Conservation (phyloP, 306 rosid species). For the Betula pendula region DNA sequence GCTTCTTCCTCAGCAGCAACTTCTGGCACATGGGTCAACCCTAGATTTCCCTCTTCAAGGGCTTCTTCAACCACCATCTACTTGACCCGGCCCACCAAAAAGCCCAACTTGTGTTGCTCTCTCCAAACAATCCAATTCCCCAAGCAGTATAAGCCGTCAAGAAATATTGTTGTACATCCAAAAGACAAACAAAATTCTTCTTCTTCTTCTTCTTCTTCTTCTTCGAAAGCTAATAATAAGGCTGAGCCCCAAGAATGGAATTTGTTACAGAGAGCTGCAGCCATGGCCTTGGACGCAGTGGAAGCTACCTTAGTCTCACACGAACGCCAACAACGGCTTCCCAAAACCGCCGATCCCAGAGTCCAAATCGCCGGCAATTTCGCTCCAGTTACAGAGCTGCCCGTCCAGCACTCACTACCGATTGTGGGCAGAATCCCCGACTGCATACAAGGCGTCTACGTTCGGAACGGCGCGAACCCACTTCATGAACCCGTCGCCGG, state of each 20-base stretch:
- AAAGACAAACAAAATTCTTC: background rate
- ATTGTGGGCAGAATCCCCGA: conserved; percentile 67
- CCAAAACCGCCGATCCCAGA: conserved; percentile 84
- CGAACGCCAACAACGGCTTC: conserved; percentile 64
- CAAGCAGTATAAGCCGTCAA: conserved; percentile 34
- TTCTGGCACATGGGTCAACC: conserved; percentile 34
- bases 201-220: background rate
- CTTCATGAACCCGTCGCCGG: conserved; percentile 79
- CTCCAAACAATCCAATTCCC: conserved; percentile 69
- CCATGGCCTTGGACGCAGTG: conserved; percentile 60
- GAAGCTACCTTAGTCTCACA: conserved; percentile 54
- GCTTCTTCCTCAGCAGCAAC: conserved; percentile 25
- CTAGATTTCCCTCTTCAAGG: conserved; percentile 22
- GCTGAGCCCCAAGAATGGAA: conserved; percentile 41
- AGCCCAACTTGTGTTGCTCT: conserved; percentile 34
- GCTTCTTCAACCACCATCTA: conserved; percentile 37
- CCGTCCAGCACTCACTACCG: conserved; percentile 41
- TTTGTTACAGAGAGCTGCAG: conserved; percentile 50
- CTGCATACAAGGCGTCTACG: conserved; percentile 78
- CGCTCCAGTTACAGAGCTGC: conserved; percentile 79
- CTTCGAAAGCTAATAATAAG: conserved; percentile 6
- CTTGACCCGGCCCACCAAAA: background rate
- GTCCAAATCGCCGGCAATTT: conserved; percentile 93
- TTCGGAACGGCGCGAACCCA: conserved; percentile 94
- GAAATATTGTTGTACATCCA: conserved; percentile 10